Base-by-base conservation (phyloP, 176 grass and related monocot species). In the Oryza brachyantha region DNA sequence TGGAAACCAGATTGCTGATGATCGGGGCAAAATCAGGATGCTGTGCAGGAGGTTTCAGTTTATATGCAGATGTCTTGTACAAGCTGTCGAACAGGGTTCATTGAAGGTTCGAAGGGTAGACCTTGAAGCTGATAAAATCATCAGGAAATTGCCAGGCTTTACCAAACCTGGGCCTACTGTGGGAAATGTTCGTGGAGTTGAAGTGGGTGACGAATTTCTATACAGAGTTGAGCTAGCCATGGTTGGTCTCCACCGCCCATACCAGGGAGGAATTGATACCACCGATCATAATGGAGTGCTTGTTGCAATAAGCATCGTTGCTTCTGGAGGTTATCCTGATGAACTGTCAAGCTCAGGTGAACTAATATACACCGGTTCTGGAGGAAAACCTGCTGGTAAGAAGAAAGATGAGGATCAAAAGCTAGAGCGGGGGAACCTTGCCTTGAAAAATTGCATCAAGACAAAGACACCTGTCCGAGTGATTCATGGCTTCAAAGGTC, bases 131-230 rank as follows among this genome's bases (percentile, higher is more conserved):
- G 69, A 64, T 66, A 65, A 68, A 32, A 19, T 63, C 24, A 80
- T 88, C 43, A 88, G 45, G 29, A 36, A 42, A 61, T 86, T 89
- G n/a, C 61, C 43, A 1, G 87, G 68, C 34, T 90, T 86, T 79
- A 72, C 70, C 27, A 92, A 87, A 42, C 57, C 64, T 12, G 73
- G 59, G 19, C 70, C 84, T 26, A 70, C 85, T 35, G 57, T 92
- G 42, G 95, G 95, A 65, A 39, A 79, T 70, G 80, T 94, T 54
- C 87, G 80, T 25, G 87, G 92, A 73, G 81, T 92, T 45, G 85
- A 98, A 92, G 77, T 98, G 36, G 95, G 95, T 25, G 95, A 98
- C 50, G 87, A 94, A 55, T 98, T 94, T 45, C 54, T 86, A 2
- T 98, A 90, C 24, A 89, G 90, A 66, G 80, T 89, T 42, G 87